A percentile compares a stretch with the other conserved stretches of the same genome.
These are phyloP conservation scores for Boletus bicolor DNA, from an alignment of 768 basidiomycete genomes.

Conservation along the genomic window DNA sequence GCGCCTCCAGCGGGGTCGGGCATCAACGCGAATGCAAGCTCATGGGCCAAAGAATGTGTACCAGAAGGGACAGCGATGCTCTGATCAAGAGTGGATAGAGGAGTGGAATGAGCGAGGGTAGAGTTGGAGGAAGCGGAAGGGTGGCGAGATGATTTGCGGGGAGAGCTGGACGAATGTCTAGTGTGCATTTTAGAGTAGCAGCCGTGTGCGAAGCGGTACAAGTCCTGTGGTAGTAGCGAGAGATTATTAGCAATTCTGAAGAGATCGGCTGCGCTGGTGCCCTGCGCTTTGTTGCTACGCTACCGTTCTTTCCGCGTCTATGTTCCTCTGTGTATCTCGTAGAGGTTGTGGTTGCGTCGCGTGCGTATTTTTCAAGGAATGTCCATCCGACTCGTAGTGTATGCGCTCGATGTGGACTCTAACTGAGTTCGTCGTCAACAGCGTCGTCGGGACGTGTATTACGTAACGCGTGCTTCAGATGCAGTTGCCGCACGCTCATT, in stretches of 20 bases:
- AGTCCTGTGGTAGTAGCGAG: slow-evolving; percentile 10
- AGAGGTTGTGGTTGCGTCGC: slow-evolving; percentile 3
- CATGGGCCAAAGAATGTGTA: slow-evolving; percentile 75
- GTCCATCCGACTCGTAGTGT: slow-evolving; percentile 24
- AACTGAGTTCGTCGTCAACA: background rate
- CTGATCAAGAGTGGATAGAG: slow-evolving; percentile 34
- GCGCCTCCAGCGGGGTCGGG: slow-evolving; percentile 73
- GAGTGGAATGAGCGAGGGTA: slow-evolving; percentile 21
- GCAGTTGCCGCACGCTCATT: background rate
- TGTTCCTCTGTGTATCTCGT: slow-evolving; percentile 1
- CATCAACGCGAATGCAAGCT: slow-evolving; percentile 83
- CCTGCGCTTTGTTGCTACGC: slow-evolving; percentile 4
- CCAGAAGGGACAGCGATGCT: slow-evolving; percentile 29
- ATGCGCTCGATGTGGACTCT: slow-evolving; percentile 1
- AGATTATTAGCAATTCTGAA: slow-evolving; percentile 8
- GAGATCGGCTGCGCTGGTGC: slow-evolving; percentile 10
- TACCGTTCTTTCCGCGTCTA: slow-evolving; percentile 2
- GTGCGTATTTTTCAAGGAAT: slow-evolving; percentile 22
- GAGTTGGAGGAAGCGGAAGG: slow-evolving; percentile 21
- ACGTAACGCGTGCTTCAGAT: slow-evolving; percentile 11
- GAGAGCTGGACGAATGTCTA: slow-evolving; percentile 27
- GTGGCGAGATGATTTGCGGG: slow-evolving; percentile 31
- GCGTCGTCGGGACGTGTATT: slow-evolving; percentile 2
- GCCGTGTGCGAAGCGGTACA: slow-evolving; percentile 8
- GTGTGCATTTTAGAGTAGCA: slow-evolving; percentile 21